phyloP scores from a whole-genome alignment of 305 asterid genomes.

The Plantago lanceolata region DNA sequence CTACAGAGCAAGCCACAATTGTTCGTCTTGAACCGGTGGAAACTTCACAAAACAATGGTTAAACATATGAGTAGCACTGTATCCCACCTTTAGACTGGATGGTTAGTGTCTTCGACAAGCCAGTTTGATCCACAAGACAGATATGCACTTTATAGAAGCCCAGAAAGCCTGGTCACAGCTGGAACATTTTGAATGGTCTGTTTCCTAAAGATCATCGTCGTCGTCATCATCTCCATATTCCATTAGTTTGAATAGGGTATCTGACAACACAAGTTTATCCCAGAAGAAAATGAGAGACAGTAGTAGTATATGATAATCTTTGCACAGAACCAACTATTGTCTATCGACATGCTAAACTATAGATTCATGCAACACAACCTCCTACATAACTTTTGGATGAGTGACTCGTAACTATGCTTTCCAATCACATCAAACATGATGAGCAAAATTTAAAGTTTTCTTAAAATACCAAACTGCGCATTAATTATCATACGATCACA shows the following conservation, averaged over 20 bases:
- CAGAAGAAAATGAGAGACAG: neutral
- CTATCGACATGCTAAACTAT: too few species aligned
- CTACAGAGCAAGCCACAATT: neutral
- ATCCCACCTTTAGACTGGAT: neutral
- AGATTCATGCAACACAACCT: neutral
- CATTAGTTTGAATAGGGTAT: constrained; percentile 77
- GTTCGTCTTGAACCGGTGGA: neutral
- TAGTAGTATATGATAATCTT: too few species aligned
- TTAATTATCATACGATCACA: neutral
- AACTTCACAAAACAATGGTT: neutral
- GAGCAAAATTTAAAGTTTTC: neutral
- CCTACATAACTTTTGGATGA: neutral
- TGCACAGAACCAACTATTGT: too few species aligned
- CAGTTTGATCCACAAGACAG: neutral
- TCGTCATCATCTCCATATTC: constrained; percentile 92
- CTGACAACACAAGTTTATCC: constrained; percentile 30
- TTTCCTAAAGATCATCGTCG: constrained; percentile 29
- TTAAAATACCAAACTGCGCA: neutral
- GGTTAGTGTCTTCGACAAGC: neutral
- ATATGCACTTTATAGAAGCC: constrained; percentile 43
- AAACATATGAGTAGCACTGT: neutral
- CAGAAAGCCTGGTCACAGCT: constrained; percentile 56
- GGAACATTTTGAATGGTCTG: constrained; percentile 31
- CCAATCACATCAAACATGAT: neutral
- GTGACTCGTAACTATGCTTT: neutral